A percentile compares a stretch with the other conserved stretches of the same genome.
phyloP scores from a whole-genome alignment of 768 basidiomycete species.

The Hygrophoropsis aurantiaca region DNA sequence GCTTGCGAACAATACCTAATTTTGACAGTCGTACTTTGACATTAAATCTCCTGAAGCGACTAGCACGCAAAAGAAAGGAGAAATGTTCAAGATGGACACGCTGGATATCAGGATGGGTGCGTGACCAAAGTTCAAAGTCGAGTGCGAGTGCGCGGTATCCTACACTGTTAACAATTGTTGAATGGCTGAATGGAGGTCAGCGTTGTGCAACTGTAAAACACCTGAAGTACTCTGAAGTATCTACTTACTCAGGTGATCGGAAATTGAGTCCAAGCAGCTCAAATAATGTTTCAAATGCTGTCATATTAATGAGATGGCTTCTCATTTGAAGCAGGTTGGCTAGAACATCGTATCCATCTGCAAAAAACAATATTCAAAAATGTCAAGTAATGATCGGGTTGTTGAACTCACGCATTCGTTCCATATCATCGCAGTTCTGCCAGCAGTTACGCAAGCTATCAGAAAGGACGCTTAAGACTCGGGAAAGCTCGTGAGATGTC shows the following conservation, averaged over 20 bases:
- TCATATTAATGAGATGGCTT: slow-evolving; percentile 71
- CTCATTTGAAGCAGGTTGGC: slow-evolving; percentile 73
- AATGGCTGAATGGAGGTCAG: slow-evolving; percentile 49
- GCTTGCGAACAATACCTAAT: slow-evolving; percentile 65
- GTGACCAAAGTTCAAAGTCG: slow-evolving; percentile 90
- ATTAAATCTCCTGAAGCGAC: slow-evolving; percentile 79
- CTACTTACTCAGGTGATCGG: slow-evolving; percentile 70
- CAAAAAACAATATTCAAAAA: slow-evolving; percentile 2
- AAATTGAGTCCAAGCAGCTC: slow-evolving; percentile 87
- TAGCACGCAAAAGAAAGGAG: slow-evolving; percentile 65
- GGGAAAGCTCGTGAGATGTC: slow-evolving; percentile 77
- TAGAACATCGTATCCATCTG: slow-evolving; percentile 88
- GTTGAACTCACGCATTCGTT: slow-evolving; percentile 67
- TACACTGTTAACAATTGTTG: slow-evolving; percentile 77
- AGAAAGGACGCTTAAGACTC: slow-evolving; percentile 67
- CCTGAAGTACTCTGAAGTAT: too few species aligned
- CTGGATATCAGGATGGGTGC: slow-evolving; percentile 70
- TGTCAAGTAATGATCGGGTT: neutral
- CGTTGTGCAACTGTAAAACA: neutral
- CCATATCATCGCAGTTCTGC: slow-evolving; percentile 96
- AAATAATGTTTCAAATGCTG: slow-evolving; percentile 80
- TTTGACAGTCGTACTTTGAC: slow-evolving; percentile 70
- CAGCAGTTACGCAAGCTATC: slow-evolving; percentile 83
- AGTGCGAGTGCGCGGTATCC: slow-evolving; percentile 84
- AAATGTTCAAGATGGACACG: slow-evolving; percentile 82